Evolutionary conservation across 345 rosid species (phyloP), one percentile per base, ranked within the genome.

Genomic region (Limnanthes douglasii): DNA sequence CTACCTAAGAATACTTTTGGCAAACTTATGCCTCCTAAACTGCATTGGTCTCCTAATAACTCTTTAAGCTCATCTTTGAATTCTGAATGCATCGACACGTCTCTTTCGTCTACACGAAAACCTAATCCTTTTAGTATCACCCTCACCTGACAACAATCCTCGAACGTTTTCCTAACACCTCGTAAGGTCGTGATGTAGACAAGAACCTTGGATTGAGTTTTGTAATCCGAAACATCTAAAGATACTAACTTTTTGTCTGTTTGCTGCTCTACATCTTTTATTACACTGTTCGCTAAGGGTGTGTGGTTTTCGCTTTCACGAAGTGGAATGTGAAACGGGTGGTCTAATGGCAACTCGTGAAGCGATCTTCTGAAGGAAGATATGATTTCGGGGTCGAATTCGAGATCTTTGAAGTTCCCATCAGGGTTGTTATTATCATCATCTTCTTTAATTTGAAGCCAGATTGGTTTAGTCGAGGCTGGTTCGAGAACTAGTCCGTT

Each of bases 41-140:
- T 29, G 8, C 41, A 36, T 22, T 53, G 65, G 23, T 61, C 69
- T n/a, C 64, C 79, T 32, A 54, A 34, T 5, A 71, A 36, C 49
- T 73, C 73, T 35, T 43, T 69, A 19, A 86, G 20, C 59, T 86
- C 97, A 19, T 73, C 93, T 46, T 55, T 78, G 48, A 82, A 86
- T 31, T 80, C 95, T 0, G 59, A 67, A 61, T 82, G 85, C 93
- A 82, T 86, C 5, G 95, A 86, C 1, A 86, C 75, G 28, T 86
- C 97, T 14, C 95, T 63, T 48, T 81, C 94, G 15, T 78, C 90
- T 0, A 81, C 31, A 6, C 64, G 55, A 37, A 86, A 46, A 1
- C 84, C 74, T 13, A 68, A 40, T 49, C 74, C 56, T 54, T 65
- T 71, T 5, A 85, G 41, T 8, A 83, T 63, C 23, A 70, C 53